Evolutionary conservation across 331 rosid species (phyloP), one percentile per base, ranked within the genome.

Genomic region (Pyrus hybrid): DNA sequence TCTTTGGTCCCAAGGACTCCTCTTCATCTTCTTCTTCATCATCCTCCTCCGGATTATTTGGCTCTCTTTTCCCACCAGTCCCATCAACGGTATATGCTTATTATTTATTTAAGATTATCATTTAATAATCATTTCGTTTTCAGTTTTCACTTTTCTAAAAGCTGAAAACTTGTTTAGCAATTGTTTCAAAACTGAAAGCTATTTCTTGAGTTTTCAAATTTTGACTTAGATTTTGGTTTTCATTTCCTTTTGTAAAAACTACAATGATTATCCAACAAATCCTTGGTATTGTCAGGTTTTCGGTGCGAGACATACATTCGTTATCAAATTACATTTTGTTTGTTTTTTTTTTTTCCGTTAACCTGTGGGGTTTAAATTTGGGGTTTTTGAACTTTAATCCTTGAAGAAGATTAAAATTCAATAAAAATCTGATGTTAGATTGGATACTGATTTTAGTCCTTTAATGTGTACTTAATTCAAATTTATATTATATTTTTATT

Each of bases 31-130:
- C 74, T 61, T 68, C 86, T 69, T 62, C 86, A 56, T 78, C 94
- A 8, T 68, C 87, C n/a, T 18, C 57, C 18, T 51, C 57, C 9
- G 57, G 57, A 51, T 23, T 87, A 43, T 86, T 91, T 69, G 80
- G 80, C 65, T 80, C 92, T 74, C 84, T 91, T 80, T 91, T 91
- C 58, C 89, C 91, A 5, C 89, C 87, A 13, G 77, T 90, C 23
- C 74, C 93, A 20, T 73, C 88, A 58, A 17, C 85, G 83, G 96
- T 91, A 88, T 58, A 78, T 37, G 13, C 41, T 58, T 51, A 17
- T 51, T 18, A 51, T 18, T 17, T 51, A 51, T 51, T 51, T 49
- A 49, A 18, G 56, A 13, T 21, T 21, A 57, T 57, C 28, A 57
- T 57, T 23, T 57, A 7, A 22, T 57, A 57, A 57, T 20, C 25